Evolutionary conservation across 345 rosid genomes (phyloP).

Genomic region (Eutrema japonicum): DNA sequence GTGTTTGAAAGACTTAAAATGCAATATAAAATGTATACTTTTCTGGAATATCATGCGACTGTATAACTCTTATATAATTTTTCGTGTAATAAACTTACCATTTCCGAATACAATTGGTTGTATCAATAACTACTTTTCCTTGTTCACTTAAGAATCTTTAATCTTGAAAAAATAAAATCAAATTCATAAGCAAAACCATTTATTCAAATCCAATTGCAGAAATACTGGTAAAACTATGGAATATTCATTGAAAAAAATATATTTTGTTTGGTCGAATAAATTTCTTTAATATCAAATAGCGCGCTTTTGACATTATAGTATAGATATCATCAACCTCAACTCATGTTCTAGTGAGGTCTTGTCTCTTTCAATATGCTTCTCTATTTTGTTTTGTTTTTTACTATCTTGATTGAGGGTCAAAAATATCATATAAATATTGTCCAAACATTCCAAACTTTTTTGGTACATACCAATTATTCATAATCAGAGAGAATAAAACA

Average conservation of each 20-base stretch:
- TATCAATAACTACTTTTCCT: neutral
- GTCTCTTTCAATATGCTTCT: slow-evolving; percentile 30
- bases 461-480: slow-evolving; percentile 23
- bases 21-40: slow-evolving; percentile 15
- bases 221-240: neutral
- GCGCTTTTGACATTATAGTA: neutral
- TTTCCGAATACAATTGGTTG: neutral
- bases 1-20: slow-evolving; percentile 12
- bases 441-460: slow-evolving; percentile 24
- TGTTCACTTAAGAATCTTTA: neutral
- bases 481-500: slow-evolving; percentile 13
- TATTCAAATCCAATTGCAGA: neutral
- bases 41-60: neutral
- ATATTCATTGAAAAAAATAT: neutral
- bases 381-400: neutral
- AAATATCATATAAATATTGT: slow-evolving; percentile 19
- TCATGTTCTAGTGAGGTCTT: slow-evolving; percentile 26
- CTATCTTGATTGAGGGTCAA: neutral
- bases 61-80: neutral
- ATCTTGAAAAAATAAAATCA: too few species aligned
- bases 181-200: neutral
- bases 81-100: slow-evolving; percentile 1
- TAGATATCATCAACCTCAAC: slow-evolving; percentile 6
- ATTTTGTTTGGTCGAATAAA: neutral
- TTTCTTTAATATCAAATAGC: neutral